A percentile compares a stretch with the other conserved stretches of the same genome.
These are phyloP conservation scores for Colletotrichum sublineola DNA, from an alignment of 2,329 filamentous ascomycete genomes.

Conservation along the genomic window DNA sequence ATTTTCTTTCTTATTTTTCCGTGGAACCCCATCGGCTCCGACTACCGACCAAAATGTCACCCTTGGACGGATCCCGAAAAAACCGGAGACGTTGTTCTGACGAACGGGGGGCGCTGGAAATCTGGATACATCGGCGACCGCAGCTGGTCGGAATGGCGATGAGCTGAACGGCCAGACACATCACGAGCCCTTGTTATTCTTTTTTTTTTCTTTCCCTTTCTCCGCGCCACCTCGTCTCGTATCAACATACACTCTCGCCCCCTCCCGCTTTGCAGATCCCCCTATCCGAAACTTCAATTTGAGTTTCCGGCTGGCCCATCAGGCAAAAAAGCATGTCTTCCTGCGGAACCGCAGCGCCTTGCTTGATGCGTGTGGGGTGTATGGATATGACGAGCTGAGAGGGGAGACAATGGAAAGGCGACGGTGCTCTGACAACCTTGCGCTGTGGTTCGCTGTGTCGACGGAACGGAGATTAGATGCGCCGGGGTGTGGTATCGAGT, in stretches of 20 bases:
- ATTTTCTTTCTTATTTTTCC: background rate
- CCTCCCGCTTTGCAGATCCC: background rate
- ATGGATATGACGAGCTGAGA: constrained; percentile 3
- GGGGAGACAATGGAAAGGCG: background rate
- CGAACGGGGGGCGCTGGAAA: background rate
- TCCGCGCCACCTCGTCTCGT: constrained; percentile 29
- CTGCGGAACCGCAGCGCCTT: background rate
- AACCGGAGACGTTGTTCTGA: background rate
- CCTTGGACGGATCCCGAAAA: background rate
- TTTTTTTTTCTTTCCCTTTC: background rate
- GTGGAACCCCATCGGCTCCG: constrained; percentile 4
- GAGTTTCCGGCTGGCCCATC: background rate
- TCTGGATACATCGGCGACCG: background rate
- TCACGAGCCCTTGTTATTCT: background rate
- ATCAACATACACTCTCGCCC: background rate
- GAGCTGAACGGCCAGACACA: constrained; percentile 15
- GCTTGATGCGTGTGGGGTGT: background rate
- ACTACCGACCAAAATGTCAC: constrained; percentile 6
- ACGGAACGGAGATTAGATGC: constrained; percentile 27
- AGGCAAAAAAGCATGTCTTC: background rate
- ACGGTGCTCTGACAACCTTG: background rate
- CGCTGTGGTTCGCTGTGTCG: constrained; percentile 12
- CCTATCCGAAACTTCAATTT: background rate
- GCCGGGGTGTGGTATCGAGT: constrained; percentile 13
- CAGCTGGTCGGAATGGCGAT: constrained; percentile 12